phyloP scores from a whole-genome alignment of 2,329 filamentous ascomycete species.

The Whalleya microplaca region DNA sequence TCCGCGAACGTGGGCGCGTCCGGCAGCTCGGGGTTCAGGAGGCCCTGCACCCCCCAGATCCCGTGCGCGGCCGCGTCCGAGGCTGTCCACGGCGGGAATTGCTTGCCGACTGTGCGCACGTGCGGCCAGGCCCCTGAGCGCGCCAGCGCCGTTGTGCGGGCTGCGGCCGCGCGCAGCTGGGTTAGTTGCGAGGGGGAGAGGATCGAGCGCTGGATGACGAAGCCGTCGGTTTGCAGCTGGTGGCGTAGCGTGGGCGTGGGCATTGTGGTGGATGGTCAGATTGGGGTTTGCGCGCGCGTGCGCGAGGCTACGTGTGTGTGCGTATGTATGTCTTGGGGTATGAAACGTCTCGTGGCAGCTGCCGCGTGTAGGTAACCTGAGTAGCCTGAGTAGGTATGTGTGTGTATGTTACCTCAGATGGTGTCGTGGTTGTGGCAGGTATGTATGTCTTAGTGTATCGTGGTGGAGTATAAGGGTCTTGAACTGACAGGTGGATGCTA shows the following conservation, averaged over 20 bases:
- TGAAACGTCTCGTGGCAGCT: neutral
- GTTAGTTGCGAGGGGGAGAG: slow-evolving; percentile 60
- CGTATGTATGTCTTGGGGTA: neutral
- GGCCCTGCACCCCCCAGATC: slow-evolving; percentile 89
- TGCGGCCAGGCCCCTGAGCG: slow-evolving; percentile 77
- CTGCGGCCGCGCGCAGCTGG: slow-evolving; percentile 62
- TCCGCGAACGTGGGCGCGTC: slow-evolving; percentile 64
- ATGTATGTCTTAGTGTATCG: neutral
- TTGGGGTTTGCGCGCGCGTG: slow-evolving; percentile 13
- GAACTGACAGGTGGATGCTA: neutral
- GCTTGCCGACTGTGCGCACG: slow-evolving; percentile 83
- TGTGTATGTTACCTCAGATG: neutral
- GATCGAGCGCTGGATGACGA: slow-evolving; percentile 70
- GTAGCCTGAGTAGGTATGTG: neutral
- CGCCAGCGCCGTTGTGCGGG: slow-evolving; percentile 61
- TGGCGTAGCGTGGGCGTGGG: slow-evolving; percentile 43
- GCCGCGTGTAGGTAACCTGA: neutral
- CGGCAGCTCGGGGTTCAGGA: slow-evolving; percentile 74
- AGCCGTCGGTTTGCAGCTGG: slow-evolving; percentile 72
- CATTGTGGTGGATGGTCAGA: slow-evolving; percentile 5
- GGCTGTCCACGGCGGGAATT: slow-evolving; percentile 83
- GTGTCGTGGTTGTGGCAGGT: slow-evolving; percentile 2
- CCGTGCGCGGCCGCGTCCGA: slow-evolving; percentile 56
- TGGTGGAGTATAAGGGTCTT: neutral
- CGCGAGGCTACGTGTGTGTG: neutral